Base-by-base conservation (phyloP, 2,329 filamentous ascomycete genomes). In the Metarhizium guizhouense region DNA sequence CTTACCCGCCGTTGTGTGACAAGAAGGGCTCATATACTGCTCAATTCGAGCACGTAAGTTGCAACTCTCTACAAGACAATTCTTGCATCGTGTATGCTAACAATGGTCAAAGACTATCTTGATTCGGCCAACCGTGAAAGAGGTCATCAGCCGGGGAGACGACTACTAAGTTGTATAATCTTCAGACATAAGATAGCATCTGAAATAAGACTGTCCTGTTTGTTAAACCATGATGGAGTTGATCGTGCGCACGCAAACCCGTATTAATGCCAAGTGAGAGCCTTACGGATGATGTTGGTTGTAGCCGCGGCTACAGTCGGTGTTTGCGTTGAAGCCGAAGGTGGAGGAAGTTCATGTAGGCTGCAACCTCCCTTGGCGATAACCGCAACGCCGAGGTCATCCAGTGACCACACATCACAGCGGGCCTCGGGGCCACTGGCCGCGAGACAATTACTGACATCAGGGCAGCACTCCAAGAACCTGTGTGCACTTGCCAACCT, bases 21-120 rank as follows among this genome's bases (percentile, higher is more conserved):
- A 85, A 92, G 74, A 95, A 95, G 80, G 93, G 93, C 57, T 95
- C 89, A 30, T 96, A 95, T 72, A 95, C 91, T 30, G 93, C 92
- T 60, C 92, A 96, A 70, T 95, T 85, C 68, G 92, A 96, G 77
- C 92, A 96, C 76, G 91, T 95, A 75, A 81, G 88, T 82, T 56
- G 14, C 6, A 4, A 42, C 3, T 20, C 7, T 13, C 18, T 45
- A 45, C n/a, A 20, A 45, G 4, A 20, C 13, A 8, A 14, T 30
- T 48, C 7, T 8, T 5, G 45, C 25, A 29, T 45, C 42, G 45
- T 16, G 7, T 34, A 16, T 53, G 49, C 61, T 63, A 54, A 58
- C 56, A 32, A 40, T 52, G 47, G 25, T 8, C 25, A 18, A 54
- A 90, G 86, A 89, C 88, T 38, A 87, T 92, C 63, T 71, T 93